phyloP scores from a whole-genome alignment of 768 basidiomycete species.

The Boletus rubroflammeus region DNA sequence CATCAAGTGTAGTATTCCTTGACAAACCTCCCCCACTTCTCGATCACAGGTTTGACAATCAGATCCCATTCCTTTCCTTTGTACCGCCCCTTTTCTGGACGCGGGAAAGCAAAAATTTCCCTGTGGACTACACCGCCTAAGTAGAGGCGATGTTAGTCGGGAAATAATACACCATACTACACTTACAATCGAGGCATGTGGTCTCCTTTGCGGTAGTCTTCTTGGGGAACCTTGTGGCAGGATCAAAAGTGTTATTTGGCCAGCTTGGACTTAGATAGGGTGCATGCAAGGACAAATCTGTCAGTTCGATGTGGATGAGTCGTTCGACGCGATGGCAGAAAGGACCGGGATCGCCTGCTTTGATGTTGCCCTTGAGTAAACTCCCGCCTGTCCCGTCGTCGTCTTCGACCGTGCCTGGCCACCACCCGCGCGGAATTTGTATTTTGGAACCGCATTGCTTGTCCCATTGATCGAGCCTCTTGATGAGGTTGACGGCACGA shows the following conservation, averaged over 20 bases:
- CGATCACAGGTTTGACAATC: slow-evolving; percentile 71
- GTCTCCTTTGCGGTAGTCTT: slow-evolving; percentile 18
- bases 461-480: slow-evolving; percentile 74
- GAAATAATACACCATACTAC: neutral
- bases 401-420: slow-evolving; percentile 54
- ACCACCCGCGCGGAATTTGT: slow-evolving; percentile 70
- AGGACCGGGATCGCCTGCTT: slow-evolving; percentile 55
- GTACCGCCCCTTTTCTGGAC: slow-evolving; percentile 48
- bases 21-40: slow-evolving; percentile 74
- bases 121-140: slow-evolving; percentile 60
- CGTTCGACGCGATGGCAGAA: slow-evolving; percentile 76
- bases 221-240: slow-evolving; percentile 13
- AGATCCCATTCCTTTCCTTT: slow-evolving; percentile 70
- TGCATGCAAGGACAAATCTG: slow-evolving; percentile 56
- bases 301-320: slow-evolving; percentile 76
- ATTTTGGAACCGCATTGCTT: slow-evolving; percentile 79
- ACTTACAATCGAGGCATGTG: slow-evolving; percentile 46
- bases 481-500: slow-evolving; percentile 66
- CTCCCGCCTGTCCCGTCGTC: slow-evolving; percentile 37
- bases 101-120: slow-evolving; percentile 75
- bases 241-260: slow-evolving; percentile 34
- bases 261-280: slow-evolving; percentile 58
- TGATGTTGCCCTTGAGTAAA: slow-evolving; percentile 63
- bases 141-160: slow-evolving; percentile 5
- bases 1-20: slow-evolving; percentile 30